phyloP scores from a whole-genome alignment of 768 basidiomycete genomes.

The Termitomyces titanicus region DNA sequence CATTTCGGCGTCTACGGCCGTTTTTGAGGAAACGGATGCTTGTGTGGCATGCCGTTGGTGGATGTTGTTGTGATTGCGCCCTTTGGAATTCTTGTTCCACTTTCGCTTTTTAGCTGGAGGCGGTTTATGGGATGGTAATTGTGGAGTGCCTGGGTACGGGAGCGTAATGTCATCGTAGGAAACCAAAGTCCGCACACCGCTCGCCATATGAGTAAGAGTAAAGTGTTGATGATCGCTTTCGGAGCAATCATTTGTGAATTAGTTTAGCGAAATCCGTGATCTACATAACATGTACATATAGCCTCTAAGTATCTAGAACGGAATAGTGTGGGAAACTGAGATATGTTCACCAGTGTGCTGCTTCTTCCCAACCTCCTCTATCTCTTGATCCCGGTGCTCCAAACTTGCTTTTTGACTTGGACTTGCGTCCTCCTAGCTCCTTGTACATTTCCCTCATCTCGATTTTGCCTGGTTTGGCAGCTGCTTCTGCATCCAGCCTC shows the following conservation, averaged over 20 bases:
- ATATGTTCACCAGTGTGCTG: constrained; percentile 19
- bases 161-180: constrained; percentile 66
- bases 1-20: constrained; percentile 20
- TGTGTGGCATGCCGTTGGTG: background rate
- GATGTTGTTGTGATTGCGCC: constrained; percentile 24
- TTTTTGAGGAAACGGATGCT: background rate
- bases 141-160: constrained; percentile 28
- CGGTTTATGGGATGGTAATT: constrained; percentile 17
- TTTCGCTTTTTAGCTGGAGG: constrained; percentile 58
- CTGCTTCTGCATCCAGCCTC: constrained; percentile 49
- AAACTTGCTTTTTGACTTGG: constrained; percentile 69
- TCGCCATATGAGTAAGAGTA: constrained; percentile 2
- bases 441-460: constrained; percentile 94
- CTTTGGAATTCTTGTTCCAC: constrained; percentile 32
- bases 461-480: constrained; percentile 61
- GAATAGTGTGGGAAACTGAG: too few relatives aligned
- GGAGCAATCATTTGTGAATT: background rate
- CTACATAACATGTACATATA: background rate
- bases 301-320: background rate
- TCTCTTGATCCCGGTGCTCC: constrained; percentile 66
- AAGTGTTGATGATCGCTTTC: background rate
- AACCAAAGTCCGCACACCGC: constrained; percentile 36
- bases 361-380: constrained; percentile 70
- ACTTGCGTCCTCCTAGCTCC: constrained; percentile 82
- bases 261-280: background rate